These are phyloP conservation scores for Neospora caninum DNA, from an alignment of 169 alveolate genomes.

Conservation along the genomic window DNA sequence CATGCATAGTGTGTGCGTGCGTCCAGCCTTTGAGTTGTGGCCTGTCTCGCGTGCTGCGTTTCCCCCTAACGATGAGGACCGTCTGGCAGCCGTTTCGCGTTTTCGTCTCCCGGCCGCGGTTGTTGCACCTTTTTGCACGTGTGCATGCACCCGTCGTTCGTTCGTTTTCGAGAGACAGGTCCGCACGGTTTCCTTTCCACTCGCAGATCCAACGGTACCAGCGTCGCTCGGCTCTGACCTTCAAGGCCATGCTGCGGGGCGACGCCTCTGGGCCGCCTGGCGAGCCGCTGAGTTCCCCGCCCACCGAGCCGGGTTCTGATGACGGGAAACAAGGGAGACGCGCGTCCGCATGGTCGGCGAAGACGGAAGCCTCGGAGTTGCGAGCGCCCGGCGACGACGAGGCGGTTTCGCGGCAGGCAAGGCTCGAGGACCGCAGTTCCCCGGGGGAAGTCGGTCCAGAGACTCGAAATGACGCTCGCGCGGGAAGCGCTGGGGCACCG, in stretches of 20 bases:
- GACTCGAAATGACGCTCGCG: no score
- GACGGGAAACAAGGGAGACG: not conserved
- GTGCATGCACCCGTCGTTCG: no score
- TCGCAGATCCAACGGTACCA: constrained; percentile 3
- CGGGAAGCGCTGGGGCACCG: no score
- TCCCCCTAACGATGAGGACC: not conserved
- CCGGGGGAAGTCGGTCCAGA: no score
- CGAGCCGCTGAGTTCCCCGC: not conserved
- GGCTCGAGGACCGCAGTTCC: no score
- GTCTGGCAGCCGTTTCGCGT: not conserved
- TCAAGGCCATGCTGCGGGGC: constrained; percentile 13
- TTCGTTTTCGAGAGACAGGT: no score
- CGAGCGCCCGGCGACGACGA: not conserved
- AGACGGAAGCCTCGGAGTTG: not conserved
- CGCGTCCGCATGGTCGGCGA: not conserved
- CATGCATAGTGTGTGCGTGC: no score
- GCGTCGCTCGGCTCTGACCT: not conserved
- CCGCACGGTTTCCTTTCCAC: not conserved
- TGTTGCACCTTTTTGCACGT: no score
- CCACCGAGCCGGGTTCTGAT: not conserved
- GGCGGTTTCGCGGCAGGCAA: no score
- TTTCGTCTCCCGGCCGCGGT: not conserved
- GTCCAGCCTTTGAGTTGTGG: no score
- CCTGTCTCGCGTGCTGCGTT: not conserved
- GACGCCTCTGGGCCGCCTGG: not conserved